Conservation (phyloP, 768 basidiomycete species). For the Pulveroboletus ravenelii region DNA sequence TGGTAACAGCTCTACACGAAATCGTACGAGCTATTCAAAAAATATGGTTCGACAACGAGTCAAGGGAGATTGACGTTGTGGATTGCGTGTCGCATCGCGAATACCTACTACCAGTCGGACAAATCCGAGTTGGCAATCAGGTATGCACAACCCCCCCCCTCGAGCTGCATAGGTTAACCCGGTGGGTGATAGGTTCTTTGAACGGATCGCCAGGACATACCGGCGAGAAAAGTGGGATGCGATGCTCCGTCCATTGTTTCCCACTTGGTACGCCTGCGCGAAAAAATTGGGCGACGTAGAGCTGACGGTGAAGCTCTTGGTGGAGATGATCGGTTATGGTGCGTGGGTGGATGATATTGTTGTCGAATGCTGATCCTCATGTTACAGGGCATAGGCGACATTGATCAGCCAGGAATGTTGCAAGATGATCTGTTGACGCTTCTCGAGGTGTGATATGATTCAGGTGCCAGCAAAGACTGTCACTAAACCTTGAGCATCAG, state of each 20-base stretch:
- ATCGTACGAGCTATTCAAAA: slow-evolving; percentile 91
- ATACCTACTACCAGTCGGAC: slow-evolving; percentile 73
- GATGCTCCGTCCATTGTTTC: slow-evolving; percentile 69
- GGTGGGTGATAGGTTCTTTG: slow-evolving; percentile 65
- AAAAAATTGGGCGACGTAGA: slow-evolving; percentile 75
- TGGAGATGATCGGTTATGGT: slow-evolving; percentile 85
- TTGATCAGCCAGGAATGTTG: slow-evolving; percentile 46
- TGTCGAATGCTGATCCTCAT: not conserved
- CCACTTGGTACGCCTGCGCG: slow-evolving; percentile 80
- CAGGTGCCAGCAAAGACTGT: not conserved
- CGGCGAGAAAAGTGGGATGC: slow-evolving; percentile 77
- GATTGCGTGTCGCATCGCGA: slow-evolving; percentile 88
- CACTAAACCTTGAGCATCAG: slow-evolving; percentile 35
- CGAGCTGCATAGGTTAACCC: not conserved
- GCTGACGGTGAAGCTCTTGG: slow-evolving; percentile 64
- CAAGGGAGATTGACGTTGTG: slow-evolving; percentile 82
- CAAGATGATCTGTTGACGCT: slow-evolving; percentile 73
- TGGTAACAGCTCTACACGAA: slow-evolving; percentile 78
- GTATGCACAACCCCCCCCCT: slow-evolving; percentile 34
- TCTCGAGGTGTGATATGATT: slow-evolving; percentile 48
- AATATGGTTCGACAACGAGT: slow-evolving; percentile 48
- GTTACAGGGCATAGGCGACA: slow-evolving; percentile 32
- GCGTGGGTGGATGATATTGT: slow-evolving; percentile 10
- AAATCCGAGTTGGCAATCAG: slow-evolving; percentile 87
- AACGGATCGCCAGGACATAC: slow-evolving; percentile 86